Evolutionary conservation across 306 rosid genomes (phyloP), one percentile per base, ranked within the genome.

Genomic region (Dalbergia cultrata): DNA sequence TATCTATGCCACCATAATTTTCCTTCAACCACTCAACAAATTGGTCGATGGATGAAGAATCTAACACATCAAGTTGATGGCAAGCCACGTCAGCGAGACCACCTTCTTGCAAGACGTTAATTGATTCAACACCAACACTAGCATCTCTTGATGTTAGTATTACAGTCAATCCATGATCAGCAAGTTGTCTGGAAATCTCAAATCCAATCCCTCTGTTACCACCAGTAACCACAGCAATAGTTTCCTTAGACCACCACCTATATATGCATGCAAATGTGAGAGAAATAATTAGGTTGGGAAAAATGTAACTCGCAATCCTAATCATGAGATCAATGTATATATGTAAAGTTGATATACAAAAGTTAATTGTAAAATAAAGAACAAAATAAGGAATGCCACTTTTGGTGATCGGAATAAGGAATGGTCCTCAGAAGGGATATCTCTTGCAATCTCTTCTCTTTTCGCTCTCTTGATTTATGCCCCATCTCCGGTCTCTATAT

Each of bases 171-270:
- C 97, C 97, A 76, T 93, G 95, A 61, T 72, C 89, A 5, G 94
- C 94, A 33, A 95, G 91, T 75, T 91, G 99, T 59, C 94, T 89
- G 2, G 92, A 84, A 47, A 90, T 87, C 83, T 95, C 98, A 80
- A 94, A 94, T 59, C 98, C 98, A 63, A 94, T 94, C 65, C 98
- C 98, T 82, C 98, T 86, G 61, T 92, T 95, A 33, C 97, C 95
- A 74, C 97, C 98, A 0, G 97, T 92, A 31, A 95, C 98, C 85
- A 92, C 97, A 0, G 95, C 98, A 49, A 95, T 18, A 14, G 95
- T 92, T 78, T 95, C 97, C 70, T 89, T 86, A 2, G 97, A 90
- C 98, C 98, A 94, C 98, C 98, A 94, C 92, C 98, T 94, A 44
- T 0, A 14, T 54, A 64, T 35, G 39, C 17, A 7, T 37, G 41